A percentile compares a stretch with the other conserved stretches of the same genome.
Conservation (phyloP, 164 flowering plant species). For the Berberis vulgaris region DNA sequence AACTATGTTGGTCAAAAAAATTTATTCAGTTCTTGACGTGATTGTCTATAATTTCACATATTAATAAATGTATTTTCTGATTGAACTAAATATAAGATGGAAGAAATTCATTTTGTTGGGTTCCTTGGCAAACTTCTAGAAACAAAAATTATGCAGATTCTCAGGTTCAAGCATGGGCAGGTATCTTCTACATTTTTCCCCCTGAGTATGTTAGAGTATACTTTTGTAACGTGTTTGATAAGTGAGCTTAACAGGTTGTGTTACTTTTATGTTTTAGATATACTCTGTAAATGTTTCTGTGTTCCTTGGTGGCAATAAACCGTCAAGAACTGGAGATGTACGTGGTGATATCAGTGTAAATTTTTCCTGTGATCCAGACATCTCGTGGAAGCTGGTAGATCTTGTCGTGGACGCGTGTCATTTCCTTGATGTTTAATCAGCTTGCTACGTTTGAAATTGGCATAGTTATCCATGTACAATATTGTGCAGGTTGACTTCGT, state of each 20-base stretch:
- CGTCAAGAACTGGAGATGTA: slow-evolving; percentile 74
- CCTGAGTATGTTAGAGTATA: neutral
- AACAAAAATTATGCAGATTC: slow-evolving; percentile 82
- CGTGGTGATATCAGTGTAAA: slow-evolving; percentile 90
- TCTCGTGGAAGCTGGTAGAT: slow-evolving; percentile 67
- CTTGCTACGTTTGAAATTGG: neutral
- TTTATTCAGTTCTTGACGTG: too few species aligned
- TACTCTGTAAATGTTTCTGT: slow-evolving; percentile 91
- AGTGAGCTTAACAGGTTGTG: neutral
- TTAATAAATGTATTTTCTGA: neutral
- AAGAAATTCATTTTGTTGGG: slow-evolving; percentile 83
- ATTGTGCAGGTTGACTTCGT: slow-evolving; percentile 67
- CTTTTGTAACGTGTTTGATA: neutral
- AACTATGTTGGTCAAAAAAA: neutral
- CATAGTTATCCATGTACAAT: neutral
- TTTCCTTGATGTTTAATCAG: neutral
- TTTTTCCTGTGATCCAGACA: slow-evolving; percentile 92
- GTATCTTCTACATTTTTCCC: slow-evolving; percentile 21
- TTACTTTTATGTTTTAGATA: slow-evolving; percentile 34
- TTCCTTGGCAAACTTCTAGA: slow-evolving; percentile 87
- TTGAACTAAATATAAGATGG: slow-evolving; percentile 40
- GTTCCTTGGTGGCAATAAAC: slow-evolving; percentile 92
- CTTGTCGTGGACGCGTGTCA: neutral
- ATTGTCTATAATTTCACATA: neutral
- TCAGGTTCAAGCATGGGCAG: slow-evolving; percentile 96